A percentile compares a stretch with the other conserved stretches of the same genome.
These are phyloP conservation scores for Penicillium simplicissimum DNA, from an alignment of 495 filamentous ascomycete genomes.

Conservation along the genomic window DNA sequence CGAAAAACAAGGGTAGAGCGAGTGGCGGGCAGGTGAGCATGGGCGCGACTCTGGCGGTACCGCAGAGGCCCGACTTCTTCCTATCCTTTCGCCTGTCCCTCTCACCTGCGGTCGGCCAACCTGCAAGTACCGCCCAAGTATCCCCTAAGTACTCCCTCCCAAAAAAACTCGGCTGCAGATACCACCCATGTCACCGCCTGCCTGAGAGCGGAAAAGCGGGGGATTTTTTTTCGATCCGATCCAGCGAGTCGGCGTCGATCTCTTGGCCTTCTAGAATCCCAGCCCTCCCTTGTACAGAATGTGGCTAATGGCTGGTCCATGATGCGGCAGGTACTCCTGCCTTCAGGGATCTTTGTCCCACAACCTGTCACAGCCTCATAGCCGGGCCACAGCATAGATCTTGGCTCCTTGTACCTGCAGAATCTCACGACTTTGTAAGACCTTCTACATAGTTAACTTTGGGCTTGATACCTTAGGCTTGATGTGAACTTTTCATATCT, in stretches of 20 bases:
- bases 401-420: not conserved
- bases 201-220: slow-evolving; percentile 1
- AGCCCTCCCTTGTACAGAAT: not conserved
- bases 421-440: not conserved
- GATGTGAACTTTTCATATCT: too few species aligned
- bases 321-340: not conserved
- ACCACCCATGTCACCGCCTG: not conserved
- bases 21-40: slow-evolving; percentile 8
- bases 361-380: not conserved
- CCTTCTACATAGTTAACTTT: not conserved
- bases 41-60: slow-evolving; percentile 1
- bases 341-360: not conserved
- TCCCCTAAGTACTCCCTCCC: not conserved
- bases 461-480: too few species aligned
- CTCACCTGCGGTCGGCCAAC: not conserved
- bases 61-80: not conserved
- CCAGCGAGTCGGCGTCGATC: not conserved
- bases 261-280: slow-evolving; percentile 1
- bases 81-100: not conserved
- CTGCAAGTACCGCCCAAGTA: not conserved
- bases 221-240: slow-evolving; percentile 6
- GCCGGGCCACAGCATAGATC: not conserved
- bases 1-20: not conserved
- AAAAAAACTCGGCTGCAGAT: not conserved
- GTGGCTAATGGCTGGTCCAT: not conserved